A percentile compares a stretch with the other conserved stretches of the same genome.
Conservation (phyloP, 805 yeast species). For the Starmerella roubikii region DNA sequence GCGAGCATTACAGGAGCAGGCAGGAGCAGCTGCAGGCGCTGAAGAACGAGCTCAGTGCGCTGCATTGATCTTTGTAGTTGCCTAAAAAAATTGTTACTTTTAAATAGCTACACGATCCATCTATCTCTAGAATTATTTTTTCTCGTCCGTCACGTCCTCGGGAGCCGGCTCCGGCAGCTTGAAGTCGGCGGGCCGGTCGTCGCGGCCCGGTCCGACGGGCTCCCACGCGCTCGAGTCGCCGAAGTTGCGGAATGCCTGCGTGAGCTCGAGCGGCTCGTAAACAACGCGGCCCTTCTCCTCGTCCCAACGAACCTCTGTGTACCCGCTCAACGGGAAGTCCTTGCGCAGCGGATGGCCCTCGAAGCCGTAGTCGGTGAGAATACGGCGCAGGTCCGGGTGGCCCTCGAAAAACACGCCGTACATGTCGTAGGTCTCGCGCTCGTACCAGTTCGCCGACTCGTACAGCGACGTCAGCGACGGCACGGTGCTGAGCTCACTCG, state of each 20-base stretch:
- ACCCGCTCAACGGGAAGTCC: conserved; percentile 87
- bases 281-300: conserved; percentile 82
- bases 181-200: conserved; percentile 66
- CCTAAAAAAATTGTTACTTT: too few relatives aligned
- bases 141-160: conserved; percentile 39
- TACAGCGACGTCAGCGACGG: conserved; percentile 62
- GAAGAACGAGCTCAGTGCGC: conserved; percentile 20
- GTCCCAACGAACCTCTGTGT: conserved; percentile 80
- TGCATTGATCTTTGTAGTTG: too few relatives aligned
- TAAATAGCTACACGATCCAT: too few relatives aligned
- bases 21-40: conserved; percentile 45
- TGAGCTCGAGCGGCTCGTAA: conserved; percentile 78
- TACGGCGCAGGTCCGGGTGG: conserved; percentile 80
- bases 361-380: conserved; percentile 82
- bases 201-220: conserved; percentile 78
- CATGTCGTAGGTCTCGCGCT: conserved; percentile 78
- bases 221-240: conserved; percentile 88
- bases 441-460: conserved; percentile 82
- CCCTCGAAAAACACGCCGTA: conserved; percentile 78
- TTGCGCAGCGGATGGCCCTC: conserved; percentile 86
- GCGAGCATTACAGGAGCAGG: conserved; percentile 51
- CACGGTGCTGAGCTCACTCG: conserved; percentile 68
- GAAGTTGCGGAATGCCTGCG: conserved; percentile 87
- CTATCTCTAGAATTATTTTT: conserved; percentile 16
- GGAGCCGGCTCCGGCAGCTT: conserved; percentile 73